Evolutionary conservation across 495 filamentous ascomycete species (phyloP).

Genomic region (Trichoderma virens): DNA sequence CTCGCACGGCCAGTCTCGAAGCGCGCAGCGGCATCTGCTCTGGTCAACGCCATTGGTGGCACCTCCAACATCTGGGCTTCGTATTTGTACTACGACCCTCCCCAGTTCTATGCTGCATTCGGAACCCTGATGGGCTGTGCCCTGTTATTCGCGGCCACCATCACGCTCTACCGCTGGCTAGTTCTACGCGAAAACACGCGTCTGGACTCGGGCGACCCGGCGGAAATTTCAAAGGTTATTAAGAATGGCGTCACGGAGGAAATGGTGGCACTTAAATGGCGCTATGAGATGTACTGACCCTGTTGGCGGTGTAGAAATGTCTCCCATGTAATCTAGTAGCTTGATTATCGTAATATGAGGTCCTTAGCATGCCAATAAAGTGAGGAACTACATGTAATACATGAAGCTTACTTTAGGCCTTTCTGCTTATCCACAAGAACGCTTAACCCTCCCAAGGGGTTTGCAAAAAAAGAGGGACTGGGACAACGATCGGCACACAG

Average conservation of each 20-base stretch:
- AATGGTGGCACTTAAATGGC: constrained; percentile 32
- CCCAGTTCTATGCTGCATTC: constrained; percentile 32
- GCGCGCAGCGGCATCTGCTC: constrained; percentile 15
- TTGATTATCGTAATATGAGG: too few relatives aligned
- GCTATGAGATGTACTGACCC: constrained; percentile 35
- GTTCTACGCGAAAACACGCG: constrained; percentile 30
- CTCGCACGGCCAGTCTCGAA: constrained; percentile 14
- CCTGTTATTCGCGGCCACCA: constrained; percentile 23
- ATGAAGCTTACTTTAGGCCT: too few relatives aligned
- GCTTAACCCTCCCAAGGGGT: too few relatives aligned
- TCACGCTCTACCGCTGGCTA: constrained; percentile 31
- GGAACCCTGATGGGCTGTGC: constrained; percentile 28
- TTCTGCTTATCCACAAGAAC: too few relatives aligned
- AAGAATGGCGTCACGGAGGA: constrained; percentile 34
- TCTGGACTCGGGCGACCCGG: constrained; percentile 25
- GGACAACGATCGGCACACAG: too few relatives aligned
- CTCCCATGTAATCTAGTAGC: too few relatives aligned
- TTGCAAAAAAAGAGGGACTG: too few relatives aligned
- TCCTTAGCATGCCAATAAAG: too few relatives aligned
- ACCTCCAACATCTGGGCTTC: constrained; percentile 32
- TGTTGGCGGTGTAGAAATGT: too few relatives aligned
- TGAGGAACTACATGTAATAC: too few relatives aligned
- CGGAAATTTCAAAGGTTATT: constrained; percentile 25
- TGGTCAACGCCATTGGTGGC: constrained; percentile 19
- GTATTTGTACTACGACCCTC: constrained; percentile 23